These are phyloP conservation scores for Entoloma clypeatum DNA, from an alignment of 1,284 basidiomycete species.

Conservation along the genomic window DNA sequence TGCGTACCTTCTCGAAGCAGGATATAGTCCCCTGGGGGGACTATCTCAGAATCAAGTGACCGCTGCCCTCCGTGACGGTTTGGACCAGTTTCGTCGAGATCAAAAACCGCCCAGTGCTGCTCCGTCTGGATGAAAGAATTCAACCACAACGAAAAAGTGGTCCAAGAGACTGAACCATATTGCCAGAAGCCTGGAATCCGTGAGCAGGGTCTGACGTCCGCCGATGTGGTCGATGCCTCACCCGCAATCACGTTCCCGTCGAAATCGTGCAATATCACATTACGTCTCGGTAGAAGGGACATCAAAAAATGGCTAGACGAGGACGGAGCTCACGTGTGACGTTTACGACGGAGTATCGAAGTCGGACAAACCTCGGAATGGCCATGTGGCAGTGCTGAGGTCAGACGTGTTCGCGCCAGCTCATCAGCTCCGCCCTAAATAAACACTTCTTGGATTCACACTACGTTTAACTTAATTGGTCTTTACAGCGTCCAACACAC, in stretches of 20 bases:
- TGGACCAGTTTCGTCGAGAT: conserved; percentile 1
- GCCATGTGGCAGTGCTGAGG: too few species aligned
- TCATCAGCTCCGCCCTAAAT: too few species aligned
- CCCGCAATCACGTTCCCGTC: conserved; percentile 1
- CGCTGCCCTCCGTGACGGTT: conserved; percentile 1
- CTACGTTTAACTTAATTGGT: background rate
- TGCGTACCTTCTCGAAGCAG: conserved; percentile 3
- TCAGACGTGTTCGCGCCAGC: too few species aligned
- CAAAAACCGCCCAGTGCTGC: background rate
- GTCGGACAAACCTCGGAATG: too few species aligned
- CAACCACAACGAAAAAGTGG: conserved; percentile 3
- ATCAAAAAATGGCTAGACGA: background rate
- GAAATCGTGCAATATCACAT: conserved; percentile 1
- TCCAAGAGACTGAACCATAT: conserved; percentile 7
- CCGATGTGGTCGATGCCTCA: conserved; percentile 1
- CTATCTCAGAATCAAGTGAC: conserved; percentile 2
- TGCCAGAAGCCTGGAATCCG: conserved; percentile 6
- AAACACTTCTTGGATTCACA: too few species aligned
- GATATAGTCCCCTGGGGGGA: conserved; percentile 4
- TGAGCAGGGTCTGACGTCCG: conserved; percentile 1
- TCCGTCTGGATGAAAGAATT: conserved; percentile 1
- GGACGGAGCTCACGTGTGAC: too few species aligned
- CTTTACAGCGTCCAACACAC: background rate
- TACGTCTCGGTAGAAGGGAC: background rate
- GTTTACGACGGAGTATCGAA: too few species aligned